Conservation (phyloP, 164 flowering plant genomes). For the Euptelea pleiosperma region DNA sequence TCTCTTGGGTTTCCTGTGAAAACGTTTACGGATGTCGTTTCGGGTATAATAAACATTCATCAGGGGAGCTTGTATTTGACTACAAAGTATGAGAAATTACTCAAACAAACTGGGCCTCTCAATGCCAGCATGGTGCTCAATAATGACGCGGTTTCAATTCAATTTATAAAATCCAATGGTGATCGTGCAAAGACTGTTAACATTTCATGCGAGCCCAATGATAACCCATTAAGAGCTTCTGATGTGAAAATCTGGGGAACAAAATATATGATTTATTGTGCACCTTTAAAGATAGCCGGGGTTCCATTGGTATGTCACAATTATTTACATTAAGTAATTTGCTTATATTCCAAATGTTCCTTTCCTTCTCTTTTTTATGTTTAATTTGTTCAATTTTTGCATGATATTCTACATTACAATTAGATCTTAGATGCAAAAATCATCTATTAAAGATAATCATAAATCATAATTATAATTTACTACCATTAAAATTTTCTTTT, state of each 20-base stretch:
- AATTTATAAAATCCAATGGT: slow-evolving; percentile 8
- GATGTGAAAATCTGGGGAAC: slow-evolving; percentile 17
- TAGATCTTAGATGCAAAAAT: too few relatives aligned
- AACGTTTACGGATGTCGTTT: slow-evolving; percentile 17
- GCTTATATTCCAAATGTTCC: too few relatives aligned
- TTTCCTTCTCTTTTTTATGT: too few relatives aligned
- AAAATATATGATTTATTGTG: slow-evolving; percentile 29
- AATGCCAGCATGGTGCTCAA: slow-evolving; percentile 9
- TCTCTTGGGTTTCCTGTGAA: slow-evolving; percentile 42
- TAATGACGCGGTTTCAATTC: slow-evolving; percentile 20
- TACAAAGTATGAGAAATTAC: slow-evolving; percentile 27
- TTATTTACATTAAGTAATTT: not conserved
- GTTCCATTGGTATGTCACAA: slow-evolving; percentile 34
- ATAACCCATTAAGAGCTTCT: slow-evolving; percentile 8
- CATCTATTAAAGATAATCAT: too few relatives aligned
- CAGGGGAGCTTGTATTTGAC: slow-evolving; percentile 36
- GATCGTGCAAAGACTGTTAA: slow-evolving; percentile 5
- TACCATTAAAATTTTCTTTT: too few relatives aligned
- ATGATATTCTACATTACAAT: too few relatives aligned
- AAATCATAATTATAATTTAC: too few relatives aligned
- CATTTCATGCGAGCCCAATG: slow-evolving; percentile 23
- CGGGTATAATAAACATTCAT: slow-evolving; percentile 15
- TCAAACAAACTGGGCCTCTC: slow-evolving; percentile 28
- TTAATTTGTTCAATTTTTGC: too few relatives aligned
- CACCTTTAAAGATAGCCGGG: slow-evolving; percentile 35